Evolutionary conservation across 805 yeast genomes (phyloP).

Genomic region (Pichia exigua): DNA sequence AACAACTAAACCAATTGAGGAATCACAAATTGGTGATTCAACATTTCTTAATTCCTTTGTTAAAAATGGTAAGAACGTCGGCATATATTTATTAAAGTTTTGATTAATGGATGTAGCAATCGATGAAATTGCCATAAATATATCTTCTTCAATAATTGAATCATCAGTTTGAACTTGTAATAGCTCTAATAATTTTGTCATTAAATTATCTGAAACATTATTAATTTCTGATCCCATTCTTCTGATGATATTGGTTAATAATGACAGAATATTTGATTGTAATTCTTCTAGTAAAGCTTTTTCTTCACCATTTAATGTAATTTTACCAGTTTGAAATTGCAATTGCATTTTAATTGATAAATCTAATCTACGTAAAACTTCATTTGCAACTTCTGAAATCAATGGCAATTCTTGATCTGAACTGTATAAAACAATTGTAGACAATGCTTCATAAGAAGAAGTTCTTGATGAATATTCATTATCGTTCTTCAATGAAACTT

Average conservation of each 20-base stretch:
- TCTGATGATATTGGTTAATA: slow-evolving; percentile 77
- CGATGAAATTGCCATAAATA: slow-evolving; percentile 85
- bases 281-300: slow-evolving; percentile 76
- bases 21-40: slow-evolving; percentile 74
- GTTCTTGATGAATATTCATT: slow-evolving; percentile 87
- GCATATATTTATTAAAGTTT: slow-evolving; percentile 68
- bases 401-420: slow-evolving; percentile 61
- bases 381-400: slow-evolving; percentile 67
- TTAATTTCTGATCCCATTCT: slow-evolving; percentile 61
- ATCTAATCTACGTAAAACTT: slow-evolving; percentile 64
- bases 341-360: slow-evolving; percentile 58
- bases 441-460: slow-evolving; percentile 92
- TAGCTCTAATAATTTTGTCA: slow-evolving; percentile 73
- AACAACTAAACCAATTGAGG: slow-evolving; percentile 92
- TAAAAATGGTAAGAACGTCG: slow-evolving; percentile 75
- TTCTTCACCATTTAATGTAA: slow-evolving; percentile 47
- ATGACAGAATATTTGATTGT: slow-evolving; percentile 71
- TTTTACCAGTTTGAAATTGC: slow-evolving; percentile 21
- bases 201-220: slow-evolving; percentile 71
- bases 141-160: slow-evolving; percentile 81
- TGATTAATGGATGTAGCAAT: slow-evolving; percentile 74
- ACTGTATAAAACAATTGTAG: slow-evolving; percentile 70
- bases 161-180: slow-evolving; percentile 52
- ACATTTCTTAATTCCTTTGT: slow-evolving; percentile 72
- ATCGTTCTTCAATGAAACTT: slow-evolving; percentile 62